These are phyloP conservation scores for Eleusine coracana DNA, from an alignment of 176 grass and related monocot genomes.

Conservation along the genomic window DNA sequence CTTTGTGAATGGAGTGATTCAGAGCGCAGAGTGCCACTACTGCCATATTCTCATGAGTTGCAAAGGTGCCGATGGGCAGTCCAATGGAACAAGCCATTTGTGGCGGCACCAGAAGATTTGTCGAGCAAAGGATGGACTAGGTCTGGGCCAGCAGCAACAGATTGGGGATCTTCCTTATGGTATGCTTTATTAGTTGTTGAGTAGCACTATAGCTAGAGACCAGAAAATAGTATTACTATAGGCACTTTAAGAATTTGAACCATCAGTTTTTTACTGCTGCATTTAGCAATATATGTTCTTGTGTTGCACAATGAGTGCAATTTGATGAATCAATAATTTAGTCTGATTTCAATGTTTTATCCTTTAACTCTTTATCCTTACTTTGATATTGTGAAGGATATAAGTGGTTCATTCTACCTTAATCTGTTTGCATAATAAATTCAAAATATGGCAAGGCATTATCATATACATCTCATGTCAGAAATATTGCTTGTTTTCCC, in stretches of 20 bases:
- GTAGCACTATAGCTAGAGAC: no score
- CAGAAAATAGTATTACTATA: no score
- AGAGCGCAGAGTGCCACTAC: conserved; percentile 48
- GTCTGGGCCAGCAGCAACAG: conserved; percentile 20
- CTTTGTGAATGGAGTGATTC: conserved; percentile 40
- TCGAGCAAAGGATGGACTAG: conserved; percentile 29
- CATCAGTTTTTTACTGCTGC: background rate
- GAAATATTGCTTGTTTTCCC: background rate
- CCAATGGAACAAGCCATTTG: conserved; percentile 36
- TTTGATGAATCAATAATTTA: background rate
- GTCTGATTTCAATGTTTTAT: background rate
- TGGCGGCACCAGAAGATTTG: conserved; percentile 65
- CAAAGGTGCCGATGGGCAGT: conserved; percentile 30
- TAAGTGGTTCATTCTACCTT: background rate
- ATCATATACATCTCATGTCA: background rate
- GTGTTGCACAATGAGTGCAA: background rate
- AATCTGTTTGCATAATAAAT: background rate
- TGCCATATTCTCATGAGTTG: conserved; percentile 55
- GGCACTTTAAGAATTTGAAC: background rate
- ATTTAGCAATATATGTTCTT: background rate
- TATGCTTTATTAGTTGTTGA: background rate
- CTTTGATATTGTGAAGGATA: no score
- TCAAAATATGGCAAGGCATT: background rate
- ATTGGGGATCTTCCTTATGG: conserved; percentile 26
- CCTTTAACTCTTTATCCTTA: background rate